phyloP scores from a whole-genome alignment of 2,329 filamentous ascomycete species.

The Davidsoniella australis region DNA sequence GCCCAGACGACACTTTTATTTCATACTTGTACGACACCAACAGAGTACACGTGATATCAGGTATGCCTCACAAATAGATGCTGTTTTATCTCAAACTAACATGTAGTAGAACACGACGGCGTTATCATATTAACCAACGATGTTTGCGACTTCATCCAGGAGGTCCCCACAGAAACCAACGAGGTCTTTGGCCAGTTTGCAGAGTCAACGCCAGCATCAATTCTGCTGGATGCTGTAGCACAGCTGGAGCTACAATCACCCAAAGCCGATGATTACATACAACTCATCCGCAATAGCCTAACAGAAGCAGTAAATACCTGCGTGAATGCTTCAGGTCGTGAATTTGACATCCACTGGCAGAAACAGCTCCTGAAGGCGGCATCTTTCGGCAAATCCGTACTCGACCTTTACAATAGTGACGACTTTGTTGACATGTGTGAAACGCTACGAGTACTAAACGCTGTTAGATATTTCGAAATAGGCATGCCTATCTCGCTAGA shows the following conservation, averaged over 20 bases:
- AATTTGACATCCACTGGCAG: slow-evolving; percentile 82
- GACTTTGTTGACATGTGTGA: slow-evolving; percentile 99
- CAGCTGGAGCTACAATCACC: slow-evolving; percentile 86
- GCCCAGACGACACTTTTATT: slow-evolving; percentile 58
- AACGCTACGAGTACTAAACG: slow-evolving; percentile 79
- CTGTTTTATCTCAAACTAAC: not conserved
- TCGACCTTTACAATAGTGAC: slow-evolving; percentile 94
- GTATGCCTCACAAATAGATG: slow-evolving; percentile 28
- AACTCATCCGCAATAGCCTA: slow-evolving; percentile 72
- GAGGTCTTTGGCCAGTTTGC: slow-evolving; percentile 82
- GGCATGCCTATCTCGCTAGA: slow-evolving; percentile 84
- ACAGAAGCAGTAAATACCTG: slow-evolving; percentile 89
- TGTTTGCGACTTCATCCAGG: slow-evolving; percentile 93
- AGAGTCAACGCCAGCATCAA: slow-evolving; percentile 73
- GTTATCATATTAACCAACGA: slow-evolving; percentile 80
- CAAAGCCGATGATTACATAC: slow-evolving; percentile 94
- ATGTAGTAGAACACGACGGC: slow-evolving; percentile 50
- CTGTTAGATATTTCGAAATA: slow-evolving; percentile 77
- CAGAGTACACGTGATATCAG: slow-evolving; percentile 73
- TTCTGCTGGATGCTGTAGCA: slow-evolving; percentile 83
- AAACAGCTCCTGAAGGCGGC: slow-evolving; percentile 92
- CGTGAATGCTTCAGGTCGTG: slow-evolving; percentile 80
- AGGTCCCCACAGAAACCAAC: slow-evolving; percentile 70
- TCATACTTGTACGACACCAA: slow-evolving; percentile 81
- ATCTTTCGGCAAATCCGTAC: slow-evolving; percentile 91